A percentile compares a stretch with the other conserved stretches of the same genome.
Conservation (phyloP, 352 stramenopile species). For the Phytophthora agathidicida region DNA sequence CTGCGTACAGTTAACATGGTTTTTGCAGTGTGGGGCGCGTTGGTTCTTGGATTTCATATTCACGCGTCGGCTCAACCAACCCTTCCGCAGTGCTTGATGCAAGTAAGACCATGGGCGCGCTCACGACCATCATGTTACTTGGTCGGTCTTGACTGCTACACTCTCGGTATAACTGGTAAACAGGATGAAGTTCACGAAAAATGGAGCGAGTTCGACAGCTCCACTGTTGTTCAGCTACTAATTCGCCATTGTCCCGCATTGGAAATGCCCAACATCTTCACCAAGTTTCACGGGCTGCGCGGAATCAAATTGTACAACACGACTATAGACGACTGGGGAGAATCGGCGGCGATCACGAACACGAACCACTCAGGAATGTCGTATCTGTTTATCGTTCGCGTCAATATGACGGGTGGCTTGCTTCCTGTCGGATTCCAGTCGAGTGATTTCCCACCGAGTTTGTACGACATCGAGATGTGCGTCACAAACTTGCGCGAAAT, state of each 20-base stretch:
- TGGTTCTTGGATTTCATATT: constrained; percentile 33
- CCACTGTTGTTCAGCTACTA: constrained; percentile 28
- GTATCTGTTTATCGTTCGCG: constrained; percentile 34
- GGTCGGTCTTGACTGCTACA: constrained; percentile 33
- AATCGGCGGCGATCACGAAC: constrained; percentile 28
- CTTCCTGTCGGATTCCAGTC: constrained; percentile 40
- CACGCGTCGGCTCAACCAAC: constrained; percentile 10
- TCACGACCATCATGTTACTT: constrained; percentile 35
- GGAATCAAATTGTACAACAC: constrained; percentile 49
- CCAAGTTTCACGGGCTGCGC: constrained; percentile 23
- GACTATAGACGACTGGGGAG: constrained; percentile 31
- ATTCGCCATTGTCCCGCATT: constrained; percentile 39
- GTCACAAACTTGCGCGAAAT: constrained; percentile 37
- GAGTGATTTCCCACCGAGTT: constrained; percentile 25
- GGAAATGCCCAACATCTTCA: constrained; percentile 26
- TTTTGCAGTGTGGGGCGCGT: constrained; percentile 13
- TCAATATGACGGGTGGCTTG: constrained; percentile 36
- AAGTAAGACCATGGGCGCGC: constrained; percentile 39
- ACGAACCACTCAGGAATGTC: constrained; percentile 26
- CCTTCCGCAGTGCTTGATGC: constrained; percentile 26
- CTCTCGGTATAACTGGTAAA: constrained; percentile 9
- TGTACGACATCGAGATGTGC: constrained; percentile 46
- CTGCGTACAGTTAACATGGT: constrained; percentile 9
- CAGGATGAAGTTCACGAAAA: constrained; percentile 7
- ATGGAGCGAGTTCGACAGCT: constrained; percentile 28